Evolutionary conservation across 1,284 basidiomycete genomes (phyloP).

Genomic region (Marasmius tenuissimus): DNA sequence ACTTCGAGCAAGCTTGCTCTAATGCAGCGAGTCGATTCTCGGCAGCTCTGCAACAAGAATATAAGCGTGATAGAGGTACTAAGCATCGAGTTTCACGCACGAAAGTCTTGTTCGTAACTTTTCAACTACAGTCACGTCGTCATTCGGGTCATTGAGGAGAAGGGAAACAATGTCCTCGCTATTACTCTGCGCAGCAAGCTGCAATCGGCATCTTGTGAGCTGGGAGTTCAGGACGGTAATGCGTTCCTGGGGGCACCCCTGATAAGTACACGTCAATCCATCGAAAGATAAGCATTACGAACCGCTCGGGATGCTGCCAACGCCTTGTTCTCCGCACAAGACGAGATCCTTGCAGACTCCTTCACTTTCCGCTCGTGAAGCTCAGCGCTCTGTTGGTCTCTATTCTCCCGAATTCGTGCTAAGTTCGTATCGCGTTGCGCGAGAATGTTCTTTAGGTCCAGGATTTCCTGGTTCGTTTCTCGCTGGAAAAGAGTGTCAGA

Average conservation of each 20-base stretch:
- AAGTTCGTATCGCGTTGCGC: constrained; percentile 75
- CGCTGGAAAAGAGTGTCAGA: constrained; percentile 35
- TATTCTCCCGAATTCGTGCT: constrained; percentile 74
- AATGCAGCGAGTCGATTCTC: constrained; percentile 52
- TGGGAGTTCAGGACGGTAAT: constrained; percentile 77
- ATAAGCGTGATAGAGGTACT: constrained; percentile 8
- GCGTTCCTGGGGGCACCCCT: constrained; percentile 49
- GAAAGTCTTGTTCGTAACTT: constrained; percentile 57
- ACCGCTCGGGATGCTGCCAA: constrained; percentile 71
- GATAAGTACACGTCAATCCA: constrained; percentile 1
- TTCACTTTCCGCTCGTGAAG: constrained; percentile 70
- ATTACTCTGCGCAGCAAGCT: constrained; percentile 73
- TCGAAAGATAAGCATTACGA: constrained; percentile 28
- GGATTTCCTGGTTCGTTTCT: constrained; percentile 43
- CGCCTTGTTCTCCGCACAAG: constrained; percentile 70
- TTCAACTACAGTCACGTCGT: constrained; percentile 64
- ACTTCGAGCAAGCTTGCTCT: constrained; percentile 46
- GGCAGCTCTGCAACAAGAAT: constrained; percentile 41
- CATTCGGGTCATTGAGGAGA: constrained; percentile 58
- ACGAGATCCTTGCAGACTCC: constrained; percentile 64
- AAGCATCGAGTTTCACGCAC: constrained; percentile 39
- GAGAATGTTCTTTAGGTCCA: constrained; percentile 58
- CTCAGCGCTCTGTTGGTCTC: constrained; percentile 78
- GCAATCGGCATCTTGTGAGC: constrained; percentile 72
- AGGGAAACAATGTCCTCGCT: constrained; percentile 75